Evolutionary conservation across 768 basidiomycete genomes (phyloP), one percentile per base, ranked within the genome.

Genomic region (Suillus sp.): DNA sequence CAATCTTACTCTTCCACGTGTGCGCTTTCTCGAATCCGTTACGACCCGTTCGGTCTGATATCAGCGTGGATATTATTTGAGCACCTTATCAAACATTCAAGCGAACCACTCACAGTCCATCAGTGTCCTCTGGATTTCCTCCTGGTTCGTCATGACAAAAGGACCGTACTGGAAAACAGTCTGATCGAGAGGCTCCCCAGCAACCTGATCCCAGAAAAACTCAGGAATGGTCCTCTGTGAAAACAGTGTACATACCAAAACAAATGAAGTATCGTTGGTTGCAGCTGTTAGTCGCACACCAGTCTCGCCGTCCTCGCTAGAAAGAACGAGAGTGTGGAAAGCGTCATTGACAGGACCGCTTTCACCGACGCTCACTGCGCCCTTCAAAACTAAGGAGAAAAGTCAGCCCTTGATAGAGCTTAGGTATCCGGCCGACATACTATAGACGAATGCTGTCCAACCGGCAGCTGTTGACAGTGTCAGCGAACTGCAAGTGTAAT

Each of bases 21-120:
- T 87, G 88, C 8, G 89, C 95, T 66, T 87, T 88, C 77, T 98
- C 96, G 74, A 98, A 98, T 4, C 96, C 96, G 71, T 98, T 97
- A 67, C 70, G 77, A 40, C 87, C 91, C 47, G 78, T 74, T 77
- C 87, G 91, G 73, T 93, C 90, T 93, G 61, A 64, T 38, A 61
- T 53, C 65, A 37, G 66, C 59, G 6, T 11, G 18, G 9, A 38
- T 3, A 57, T 40, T 53, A 1, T 13, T 53, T 42, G 35, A 59
- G 48, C 16, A 51, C 20, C 25, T 18, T 27, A 37, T 14, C 32
- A 35, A 43, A 47, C 40, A 32, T 22, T 11, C 25, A 35, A 55
- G n/a, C 32, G 8, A 53, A 51, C 32, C 37, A 73, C 81, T 79
- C 74, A 90, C 90, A 96, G 69, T 98, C 96, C 34, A 84, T 69